Base-by-base conservation (phyloP, 2,329 filamentous ascomycete species). In the Talaromyces verruculosus region DNA sequence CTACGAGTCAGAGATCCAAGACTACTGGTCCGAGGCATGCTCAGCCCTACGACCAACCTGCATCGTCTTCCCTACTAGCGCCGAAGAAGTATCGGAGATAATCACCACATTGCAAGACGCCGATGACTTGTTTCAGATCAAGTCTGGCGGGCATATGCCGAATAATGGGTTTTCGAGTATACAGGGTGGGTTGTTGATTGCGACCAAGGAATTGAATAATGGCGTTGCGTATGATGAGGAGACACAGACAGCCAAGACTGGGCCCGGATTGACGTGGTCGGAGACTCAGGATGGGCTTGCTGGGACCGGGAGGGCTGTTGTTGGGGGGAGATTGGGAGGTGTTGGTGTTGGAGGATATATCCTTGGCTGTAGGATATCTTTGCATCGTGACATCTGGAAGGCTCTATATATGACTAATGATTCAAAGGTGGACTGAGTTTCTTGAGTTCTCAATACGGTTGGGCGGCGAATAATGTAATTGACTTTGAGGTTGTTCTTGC, bases 71-170 rank as follows among this genome's bases (percentile, higher is more conserved):
- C 84, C 84, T 2, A 76, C 76, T 13, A 84, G 78, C 39, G 77
- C 81, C 0, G 74, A 81, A 17, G 84, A 88, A 70, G 84, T 88
- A 43, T 79, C 84, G 0, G 77, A 79, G 10, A 80, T 85, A n/a
- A 78, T 88, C 57, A 79, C 78, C 30, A 77, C 83, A 35, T 78
- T 88, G 13, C 79, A 78, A 7, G 73, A 80, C 39, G 80, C 80
- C 49, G 77, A 80, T 43, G 83, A 83, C 64, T 74, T 84, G 5
- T 85, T 88, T 57, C 87, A 85, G 25, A 79, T 87, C 74, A 81
- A 84, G 72, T 80, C 81, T 10, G 84, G 84, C 7, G 81, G 81
- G 0, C 81, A 83, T 70, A 79, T 80, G 65, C 79, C 79, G 1
- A 83, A 81, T 66, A 79, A 80, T 65, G 79, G 79, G 39, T 83